Percentiles rank a stretch among this genome's conserved stretches.
These are phyloP conservation scores for Waltergamsia citrina DNA, from an alignment of 2,329 filamentous ascomycete genomes.

Conservation along the genomic window DNA sequence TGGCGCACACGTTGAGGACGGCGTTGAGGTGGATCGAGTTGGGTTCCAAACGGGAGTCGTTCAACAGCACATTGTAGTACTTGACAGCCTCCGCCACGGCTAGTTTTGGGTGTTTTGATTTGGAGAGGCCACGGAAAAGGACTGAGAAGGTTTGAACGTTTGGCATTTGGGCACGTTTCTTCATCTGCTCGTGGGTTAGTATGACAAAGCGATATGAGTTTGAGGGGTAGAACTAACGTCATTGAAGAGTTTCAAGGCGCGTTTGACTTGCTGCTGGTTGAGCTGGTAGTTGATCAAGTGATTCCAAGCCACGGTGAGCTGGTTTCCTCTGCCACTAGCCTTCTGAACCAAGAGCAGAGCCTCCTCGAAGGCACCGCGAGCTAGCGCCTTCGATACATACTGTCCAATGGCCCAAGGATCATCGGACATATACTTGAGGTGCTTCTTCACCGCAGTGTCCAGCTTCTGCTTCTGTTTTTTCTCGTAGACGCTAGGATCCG, in stretches of 20 bases:
- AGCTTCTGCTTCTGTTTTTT: conserved; percentile 3
- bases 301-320: conserved; percentile 79
- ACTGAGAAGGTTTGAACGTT: conserved; percentile 78
- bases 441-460: conserved; percentile 2
- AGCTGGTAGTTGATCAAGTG: conserved; percentile 67
- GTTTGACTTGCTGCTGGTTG: conserved; percentile 45
- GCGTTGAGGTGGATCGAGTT: conserved; percentile 83
- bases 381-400: conserved; percentile 53
- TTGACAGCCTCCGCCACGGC: conserved; percentile 61
- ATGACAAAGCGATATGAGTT: background rate
- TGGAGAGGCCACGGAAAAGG: conserved; percentile 66
- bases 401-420: conserved; percentile 68
- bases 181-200: conserved; percentile 56
- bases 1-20: conserved; percentile 71
- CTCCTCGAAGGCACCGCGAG: conserved; percentile 50
- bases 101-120: conserved; percentile 44
- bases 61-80: conserved; percentile 68
- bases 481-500: conserved; percentile 4
- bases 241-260: conserved; percentile 77
- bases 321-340: conserved; percentile 55
- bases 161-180: conserved; percentile 76
- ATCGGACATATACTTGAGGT: conserved; percentile 24
- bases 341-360: conserved; percentile 59
- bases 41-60: conserved; percentile 54
- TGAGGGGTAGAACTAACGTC: conserved; percentile 45